phyloP scores from a whole-genome alignment of 305 asterid genomes.

The Lippia alba region DNA sequence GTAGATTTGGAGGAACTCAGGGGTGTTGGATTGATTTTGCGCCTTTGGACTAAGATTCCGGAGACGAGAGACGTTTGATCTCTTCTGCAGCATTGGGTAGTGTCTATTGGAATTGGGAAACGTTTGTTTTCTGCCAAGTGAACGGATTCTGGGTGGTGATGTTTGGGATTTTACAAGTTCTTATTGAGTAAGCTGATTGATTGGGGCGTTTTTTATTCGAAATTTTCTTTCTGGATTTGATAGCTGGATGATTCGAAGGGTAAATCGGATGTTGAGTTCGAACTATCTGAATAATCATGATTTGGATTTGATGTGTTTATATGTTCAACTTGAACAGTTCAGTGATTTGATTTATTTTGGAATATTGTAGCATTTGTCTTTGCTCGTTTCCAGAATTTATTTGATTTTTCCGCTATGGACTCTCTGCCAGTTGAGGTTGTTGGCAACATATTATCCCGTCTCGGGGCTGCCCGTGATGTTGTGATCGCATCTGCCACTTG shows the following conservation, averaged over 20 bases:
- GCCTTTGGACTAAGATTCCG: not conserved
- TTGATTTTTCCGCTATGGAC: slow-evolving; percentile 56
- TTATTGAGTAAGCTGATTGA: slow-evolving; percentile 23
- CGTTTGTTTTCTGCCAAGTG: slow-evolving; percentile 9
- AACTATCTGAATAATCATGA: slow-evolving; percentile 21
- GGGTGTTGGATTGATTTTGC: slow-evolving; percentile 15
- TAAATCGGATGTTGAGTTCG: slow-evolving; percentile 31
- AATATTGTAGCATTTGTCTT: slow-evolving; percentile 25
- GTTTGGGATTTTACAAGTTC: slow-evolving; percentile 12
- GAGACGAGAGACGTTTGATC: slow-evolving; percentile 18
- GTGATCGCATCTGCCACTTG: slow-evolving; percentile 90
- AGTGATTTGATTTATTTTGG: slow-evolving; percentile 37
- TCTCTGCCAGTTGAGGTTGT: slow-evolving; percentile 90
- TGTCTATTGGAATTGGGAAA: slow-evolving; percentile 15
- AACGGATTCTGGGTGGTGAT: slow-evolving; percentile 21
- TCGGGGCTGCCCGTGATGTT: slow-evolving; percentile 83
- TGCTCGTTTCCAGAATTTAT: slow-evolving; percentile 19
- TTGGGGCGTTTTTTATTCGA: slow-evolving; percentile 33
- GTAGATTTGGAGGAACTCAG: slow-evolving; percentile 22
- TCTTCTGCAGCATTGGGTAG: slow-evolving; percentile 8
- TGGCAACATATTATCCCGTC: slow-evolving; percentile 79
- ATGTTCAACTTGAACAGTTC: slow-evolving; percentile 26
- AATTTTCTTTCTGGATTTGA: slow-evolving; percentile 35
- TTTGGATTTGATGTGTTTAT: slow-evolving; percentile 34
- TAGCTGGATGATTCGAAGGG: slow-evolving; percentile 23